phyloP scores from a whole-genome alignment of 2,329 filamentous ascomycete genomes.

The Penicillium sp. region DNA sequence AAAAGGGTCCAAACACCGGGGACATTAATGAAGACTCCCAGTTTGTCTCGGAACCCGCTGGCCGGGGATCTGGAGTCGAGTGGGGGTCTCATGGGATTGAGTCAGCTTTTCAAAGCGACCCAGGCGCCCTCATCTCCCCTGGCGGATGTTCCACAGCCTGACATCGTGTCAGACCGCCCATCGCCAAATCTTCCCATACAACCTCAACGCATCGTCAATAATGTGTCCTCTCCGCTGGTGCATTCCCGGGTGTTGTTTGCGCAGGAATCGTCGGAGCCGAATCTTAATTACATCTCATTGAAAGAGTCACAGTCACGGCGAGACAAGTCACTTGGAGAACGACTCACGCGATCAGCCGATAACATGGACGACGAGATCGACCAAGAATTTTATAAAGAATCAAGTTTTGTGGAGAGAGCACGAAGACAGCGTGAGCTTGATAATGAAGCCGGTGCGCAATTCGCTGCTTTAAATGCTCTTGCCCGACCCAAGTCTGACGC shows the following conservation, averaged over 20 bases:
- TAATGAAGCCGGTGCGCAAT: conserved; percentile 34
- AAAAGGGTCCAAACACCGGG: conserved; percentile 34
- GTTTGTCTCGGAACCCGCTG: conserved; percentile 44
- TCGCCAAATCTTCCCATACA: conserved; percentile 50
- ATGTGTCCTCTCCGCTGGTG: conserved; percentile 40
- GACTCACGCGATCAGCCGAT: conserved; percentile 35
- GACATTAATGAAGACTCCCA: conserved; percentile 36
- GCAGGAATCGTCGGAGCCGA: conserved; percentile 42
- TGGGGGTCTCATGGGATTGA: conserved; percentile 44
- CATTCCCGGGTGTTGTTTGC: conserved; percentile 32
- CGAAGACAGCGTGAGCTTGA: conserved; percentile 34
- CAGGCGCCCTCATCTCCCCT: conserved; percentile 49
- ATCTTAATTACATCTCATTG: conserved; percentile 45
- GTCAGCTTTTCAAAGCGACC: conserved; percentile 49
- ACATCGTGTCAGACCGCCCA: conserved; percentile 46
- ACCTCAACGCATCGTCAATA: conserved; percentile 32
- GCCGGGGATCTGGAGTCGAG: conserved; percentile 35
- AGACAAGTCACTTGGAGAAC: conserved; percentile 32
- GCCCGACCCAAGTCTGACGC: conserved; percentile 17
- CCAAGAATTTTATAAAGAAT: conserved; percentile 45
- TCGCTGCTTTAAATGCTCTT: conserved; percentile 36
- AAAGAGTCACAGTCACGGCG: conserved; percentile 46
- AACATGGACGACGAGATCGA: conserved; percentile 40
- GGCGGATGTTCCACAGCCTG: conserved; percentile 34
- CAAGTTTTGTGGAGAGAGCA: conserved; percentile 37